These are phyloP conservation scores for Fusarium humuli DNA, from an alignment of 2,329 filamentous ascomycete species.

Conservation along the genomic window DNA sequence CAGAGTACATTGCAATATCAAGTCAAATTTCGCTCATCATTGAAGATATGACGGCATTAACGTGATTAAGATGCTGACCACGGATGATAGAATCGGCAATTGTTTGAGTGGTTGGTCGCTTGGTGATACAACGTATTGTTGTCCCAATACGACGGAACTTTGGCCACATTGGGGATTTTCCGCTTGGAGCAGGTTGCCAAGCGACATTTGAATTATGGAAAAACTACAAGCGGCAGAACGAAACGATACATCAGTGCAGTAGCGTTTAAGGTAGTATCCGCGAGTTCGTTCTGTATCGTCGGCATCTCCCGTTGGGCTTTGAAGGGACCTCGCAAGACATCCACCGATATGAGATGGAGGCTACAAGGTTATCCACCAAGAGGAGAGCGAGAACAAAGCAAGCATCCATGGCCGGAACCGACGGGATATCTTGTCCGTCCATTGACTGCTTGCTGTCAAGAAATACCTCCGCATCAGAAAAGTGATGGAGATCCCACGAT, in stretches of 20 bases:
- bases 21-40: not conserved
- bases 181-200: conserved; percentile 6
- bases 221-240: conserved; percentile 8
- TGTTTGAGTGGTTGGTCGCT: conserved; percentile 1
- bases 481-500: conserved; percentile 21
- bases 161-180: conserved; percentile 14
- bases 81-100: not conserved
- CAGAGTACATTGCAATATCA: not conserved
- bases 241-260: not conserved
- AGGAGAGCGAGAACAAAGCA: conserved; percentile 18
- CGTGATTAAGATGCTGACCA: conserved; percentile 3
- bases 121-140: conserved; percentile 5
- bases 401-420: not conserved
- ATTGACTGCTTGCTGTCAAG: conserved; percentile 7
- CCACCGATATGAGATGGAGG: conserved; percentile 12
- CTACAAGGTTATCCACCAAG: conserved; percentile 24
- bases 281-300: not conserved
- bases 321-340: not conserved
- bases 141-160: conserved; percentile 7
- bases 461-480: conserved; percentile 7
- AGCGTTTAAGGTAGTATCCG: not conserved
- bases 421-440: conserved; percentile 29
- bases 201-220: conserved; percentile 5
- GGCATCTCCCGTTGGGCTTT: not conserved
- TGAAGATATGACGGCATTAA: not conserved